A percentile compares a stretch with the other conserved stretches of the same genome.
These are phyloP conservation scores for Starmerella floris DNA, from an alignment of 805 yeast genomes.

Conservation along the genomic window DNA sequence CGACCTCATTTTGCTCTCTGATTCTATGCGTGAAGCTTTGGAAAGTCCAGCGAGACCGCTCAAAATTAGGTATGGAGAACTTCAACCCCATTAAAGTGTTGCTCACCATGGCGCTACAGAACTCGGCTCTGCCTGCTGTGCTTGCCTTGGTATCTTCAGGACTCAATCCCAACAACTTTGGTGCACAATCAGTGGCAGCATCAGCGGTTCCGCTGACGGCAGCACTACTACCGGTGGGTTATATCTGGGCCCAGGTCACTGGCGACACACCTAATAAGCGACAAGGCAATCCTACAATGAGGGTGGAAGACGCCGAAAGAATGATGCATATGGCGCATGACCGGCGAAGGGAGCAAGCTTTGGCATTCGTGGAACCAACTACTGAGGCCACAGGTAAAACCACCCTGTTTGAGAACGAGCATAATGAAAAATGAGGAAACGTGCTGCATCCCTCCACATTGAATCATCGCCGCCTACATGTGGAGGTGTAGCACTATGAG, in stretches of 20 bases:
- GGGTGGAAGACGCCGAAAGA: too few relatives aligned
- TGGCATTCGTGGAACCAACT: too few relatives aligned
- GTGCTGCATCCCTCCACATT: too few relatives aligned
- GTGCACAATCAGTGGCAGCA: conserved; percentile 14
- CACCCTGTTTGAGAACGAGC: too few relatives aligned
- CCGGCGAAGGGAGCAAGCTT: too few relatives aligned
- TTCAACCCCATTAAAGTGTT: conserved; percentile 72
- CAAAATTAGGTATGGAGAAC: conserved; percentile 65
- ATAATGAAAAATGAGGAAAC: too few relatives aligned
- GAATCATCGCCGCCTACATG: too few relatives aligned
- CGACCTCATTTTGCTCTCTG: conserved; percentile 49
- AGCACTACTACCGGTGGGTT: conserved; percentile 20
- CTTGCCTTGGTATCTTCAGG: conserved; percentile 38
- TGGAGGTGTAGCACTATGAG: too few relatives aligned
- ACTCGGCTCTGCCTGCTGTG: conserved; percentile 65
- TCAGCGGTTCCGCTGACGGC: conserved; percentile 17
- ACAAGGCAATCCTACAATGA: too few relatives aligned
- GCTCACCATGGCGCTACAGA: conserved; percentile 67
- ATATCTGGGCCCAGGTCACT: conserved; percentile 21
- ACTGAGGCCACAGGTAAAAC: too few relatives aligned
- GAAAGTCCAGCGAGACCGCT: conserved; percentile 57
- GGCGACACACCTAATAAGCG: background rate
- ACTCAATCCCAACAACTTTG: conserved; percentile 2
- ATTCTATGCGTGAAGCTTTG: conserved; percentile 52
- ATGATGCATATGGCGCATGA: too few relatives aligned